Percentiles rank a stretch among this genome's conserved stretches.
phyloP scores from a whole-genome alignment of 257 asterid genomes.

The Scutellaria baicalensis region DNA sequence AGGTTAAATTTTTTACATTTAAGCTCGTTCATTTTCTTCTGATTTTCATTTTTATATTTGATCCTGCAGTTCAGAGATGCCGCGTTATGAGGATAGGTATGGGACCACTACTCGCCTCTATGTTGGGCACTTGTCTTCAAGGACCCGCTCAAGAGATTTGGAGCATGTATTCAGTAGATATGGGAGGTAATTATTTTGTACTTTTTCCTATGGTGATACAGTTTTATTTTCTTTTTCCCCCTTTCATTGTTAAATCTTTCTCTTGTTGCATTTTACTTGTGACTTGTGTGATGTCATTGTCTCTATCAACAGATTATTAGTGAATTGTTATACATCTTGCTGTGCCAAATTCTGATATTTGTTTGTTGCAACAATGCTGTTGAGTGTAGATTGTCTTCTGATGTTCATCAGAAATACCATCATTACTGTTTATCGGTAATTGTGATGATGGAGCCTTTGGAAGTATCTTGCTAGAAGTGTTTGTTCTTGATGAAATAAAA shows the following conservation, averaged over 20 bases:
- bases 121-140: slow-evolving; percentile 92
- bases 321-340: background rate
- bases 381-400: background rate
- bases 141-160: slow-evolving; percentile 91
- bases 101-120: slow-evolving; percentile 81
- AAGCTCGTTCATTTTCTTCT: background rate
- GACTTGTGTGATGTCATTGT: background rate
- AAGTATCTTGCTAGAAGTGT: background rate
- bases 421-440: background rate
- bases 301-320: background rate
- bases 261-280: background rate
- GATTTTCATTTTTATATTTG: background rate
- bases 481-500: background rate
- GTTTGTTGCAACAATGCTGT: background rate
- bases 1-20: background rate
- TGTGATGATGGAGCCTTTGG: background rate
- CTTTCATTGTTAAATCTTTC: background rate
- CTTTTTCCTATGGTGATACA: background rate
- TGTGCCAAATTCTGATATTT: background rate
- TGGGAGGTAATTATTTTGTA: slow-evolving; percentile 57
- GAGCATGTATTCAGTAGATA: slow-evolving; percentile 81
- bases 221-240: background rate
- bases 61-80: slow-evolving; percentile 52
- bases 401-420: background rate
- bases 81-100: slow-evolving; percentile 81